These are phyloP conservation scores for Pseudogymnoascus sp. DNA, from an alignment of 2,329 filamentous ascomycete genomes.

Conservation along the genomic window DNA sequence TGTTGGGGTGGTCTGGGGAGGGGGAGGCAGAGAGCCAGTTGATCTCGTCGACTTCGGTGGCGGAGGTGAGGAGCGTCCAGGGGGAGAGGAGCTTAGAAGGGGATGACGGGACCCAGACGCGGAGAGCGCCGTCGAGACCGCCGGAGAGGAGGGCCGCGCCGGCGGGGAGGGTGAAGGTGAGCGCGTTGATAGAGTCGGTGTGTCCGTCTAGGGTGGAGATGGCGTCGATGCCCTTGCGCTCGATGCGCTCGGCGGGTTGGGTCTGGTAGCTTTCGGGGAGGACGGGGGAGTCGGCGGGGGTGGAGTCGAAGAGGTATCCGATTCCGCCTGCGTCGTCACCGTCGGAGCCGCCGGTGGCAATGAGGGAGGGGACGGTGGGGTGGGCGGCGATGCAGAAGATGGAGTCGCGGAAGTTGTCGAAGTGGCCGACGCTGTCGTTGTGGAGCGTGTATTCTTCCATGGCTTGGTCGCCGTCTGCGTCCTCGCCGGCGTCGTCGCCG, in stretches of 20 bases:
- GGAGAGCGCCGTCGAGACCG: slow-evolving; percentile 76
- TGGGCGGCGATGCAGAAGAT: slow-evolving; percentile 95
- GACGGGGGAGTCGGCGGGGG: slow-evolving; percentile 54
- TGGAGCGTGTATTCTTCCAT: slow-evolving; percentile 66
- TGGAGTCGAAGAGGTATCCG: slow-evolving; percentile 77
- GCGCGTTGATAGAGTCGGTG: slow-evolving; percentile 79
- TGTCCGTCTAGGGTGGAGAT: slow-evolving; percentile 80
- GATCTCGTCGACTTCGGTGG: slow-evolving; percentile 87
- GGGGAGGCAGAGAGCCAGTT: slow-evolving; percentile 83
- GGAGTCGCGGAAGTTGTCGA: slow-evolving; percentile 81
- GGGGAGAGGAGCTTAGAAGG: slow-evolving; percentile 39
- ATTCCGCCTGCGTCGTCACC: slow-evolving; percentile 56
- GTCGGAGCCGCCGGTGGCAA: slow-evolving; percentile 76
- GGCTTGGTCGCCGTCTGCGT: slow-evolving; percentile 44
- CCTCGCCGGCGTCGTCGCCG: slow-evolving; percentile 47
- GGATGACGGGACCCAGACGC: slow-evolving; percentile 52
- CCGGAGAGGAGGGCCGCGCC: slow-evolving; percentile 82
- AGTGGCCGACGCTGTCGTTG: slow-evolving; percentile 90
- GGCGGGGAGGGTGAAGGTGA: slow-evolving; percentile 72
- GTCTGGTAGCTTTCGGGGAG: slow-evolving; percentile 69
- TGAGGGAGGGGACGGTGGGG: slow-evolving; percentile 64
- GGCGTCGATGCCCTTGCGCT: slow-evolving; percentile 51
- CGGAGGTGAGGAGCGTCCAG: slow-evolving; percentile 64
- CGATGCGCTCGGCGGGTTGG: slow-evolving; percentile 49
- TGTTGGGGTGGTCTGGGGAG: slow-evolving; percentile 61